Evolutionary conservation across 495 filamentous ascomycete genomes (phyloP), one percentile per base, ranked within the genome.

Genomic region (Melanomma pulvis-pyrius): DNA sequence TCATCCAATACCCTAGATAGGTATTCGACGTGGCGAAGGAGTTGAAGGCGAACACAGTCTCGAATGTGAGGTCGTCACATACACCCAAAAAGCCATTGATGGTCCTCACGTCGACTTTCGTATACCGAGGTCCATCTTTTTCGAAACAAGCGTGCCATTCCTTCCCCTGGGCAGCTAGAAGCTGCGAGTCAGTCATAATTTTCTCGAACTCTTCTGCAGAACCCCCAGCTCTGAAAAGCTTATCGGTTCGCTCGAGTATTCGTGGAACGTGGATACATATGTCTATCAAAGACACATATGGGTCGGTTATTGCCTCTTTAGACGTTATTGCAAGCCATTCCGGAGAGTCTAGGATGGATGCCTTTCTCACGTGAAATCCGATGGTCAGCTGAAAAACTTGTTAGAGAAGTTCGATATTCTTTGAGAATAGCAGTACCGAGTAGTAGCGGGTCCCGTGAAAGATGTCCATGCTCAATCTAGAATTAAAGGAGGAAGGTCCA

Each of bases 361-460:
- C 68, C 55, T 63, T 71, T 1, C 68, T 8, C 2, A 63, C 9
- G n/a, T 48, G 36, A 24, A 46, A 64, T 17, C 68, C 68, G 39
- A 67, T 67, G 19, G 19, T 44, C 13, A 71, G 26, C 68, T 71
- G 36, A 6, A 17, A 56, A 1, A 12, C 7, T 41, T 12, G 48
- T 67, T 46, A 67, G 58, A 12, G 2, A 28, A 25, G 22, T 50
- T 17, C 3, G 0, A 2, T n/a, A 25, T 2, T 8, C 9, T 2
- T 26, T 21, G 6, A 58, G 32, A 17, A 26, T 26, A 9, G 22
- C 22, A 12, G 19, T 67, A 71, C 68, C 17, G 58, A 67, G 48
- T 63, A 29, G 36, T 71, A 67, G n/a, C 68, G 58, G 3, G 59
- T 64, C 9, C 62, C 68, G 32, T 67, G 62, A 59, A 71, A 67